phyloP scores from a whole-genome alignment of 2,329 filamentous ascomycete genomes.

The Pseudogymnoascus sp. region DNA sequence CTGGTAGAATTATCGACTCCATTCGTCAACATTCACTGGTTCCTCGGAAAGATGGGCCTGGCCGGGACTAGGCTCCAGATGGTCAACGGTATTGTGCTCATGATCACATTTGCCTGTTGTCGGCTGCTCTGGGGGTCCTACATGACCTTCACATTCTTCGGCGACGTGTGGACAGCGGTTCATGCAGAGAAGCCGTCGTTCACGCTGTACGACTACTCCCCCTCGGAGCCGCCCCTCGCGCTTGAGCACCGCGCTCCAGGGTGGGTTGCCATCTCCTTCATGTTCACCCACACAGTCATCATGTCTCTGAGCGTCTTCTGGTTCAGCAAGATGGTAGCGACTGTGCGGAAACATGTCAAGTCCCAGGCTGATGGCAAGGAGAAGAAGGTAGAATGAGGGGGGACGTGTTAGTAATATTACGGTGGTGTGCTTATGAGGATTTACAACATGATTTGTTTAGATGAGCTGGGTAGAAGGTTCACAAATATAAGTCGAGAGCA shows the following conservation, averaged over 20 bases:
- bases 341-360: constrained; percentile 1
- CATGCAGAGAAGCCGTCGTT: constrained; percentile 34
- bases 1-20: constrained; percentile 79
- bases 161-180: constrained; percentile 50
- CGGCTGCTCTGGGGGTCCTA: constrained; percentile 73
- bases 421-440: not conserved
- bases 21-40: constrained; percentile 84
- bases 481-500: not conserved
- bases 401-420: not conserved
- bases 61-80: constrained; percentile 67
- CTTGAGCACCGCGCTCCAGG: constrained; percentile 28
- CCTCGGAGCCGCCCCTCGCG: constrained; percentile 32
- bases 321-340: constrained; percentile 72
- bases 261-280: constrained; percentile 64
- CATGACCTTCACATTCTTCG: constrained; percentile 59
- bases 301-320: constrained; percentile 75
- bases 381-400: not conserved
- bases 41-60: constrained; percentile 75
- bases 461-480: not conserved
- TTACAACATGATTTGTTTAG: not conserved
- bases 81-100: constrained; percentile 67
- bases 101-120: constrained; percentile 66
- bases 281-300: constrained; percentile 62
- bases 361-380: not conserved
- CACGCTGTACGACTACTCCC: constrained; percentile 39